Evolutionary conservation across 2,329 filamentous ascomycete species (phyloP).

Genomic region (Fusarium napiforme): DNA sequence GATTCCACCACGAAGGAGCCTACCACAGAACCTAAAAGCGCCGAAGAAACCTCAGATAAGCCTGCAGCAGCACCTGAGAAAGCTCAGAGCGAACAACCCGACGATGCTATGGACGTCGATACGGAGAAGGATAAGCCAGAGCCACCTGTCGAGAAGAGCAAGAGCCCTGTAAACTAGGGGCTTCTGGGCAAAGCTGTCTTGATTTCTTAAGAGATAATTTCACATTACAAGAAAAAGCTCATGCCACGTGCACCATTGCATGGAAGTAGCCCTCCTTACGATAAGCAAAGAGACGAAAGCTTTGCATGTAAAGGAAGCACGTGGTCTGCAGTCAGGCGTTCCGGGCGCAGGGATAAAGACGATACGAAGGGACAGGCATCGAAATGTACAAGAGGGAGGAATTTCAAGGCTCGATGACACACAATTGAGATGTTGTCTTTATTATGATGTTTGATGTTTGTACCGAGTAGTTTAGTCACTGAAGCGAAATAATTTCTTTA

Average conservation of each 20-base stretch:
- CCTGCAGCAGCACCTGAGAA: slow-evolving; percentile 26
- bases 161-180: slow-evolving; percentile 40
- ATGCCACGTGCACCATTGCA: slow-evolving; percentile 11
- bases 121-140: slow-evolving; percentile 45
- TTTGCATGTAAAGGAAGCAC: slow-evolving; percentile 27
- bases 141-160: slow-evolving; percentile 44
- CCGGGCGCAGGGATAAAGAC: slow-evolving; percentile 39
- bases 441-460: slow-evolving; percentile 28
- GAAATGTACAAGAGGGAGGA: slow-evolving; percentile 1
- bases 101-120: slow-evolving; percentile 52
- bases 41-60: slow-evolving; percentile 36
- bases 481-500: slow-evolving; percentile 35
- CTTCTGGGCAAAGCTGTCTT: background rate
- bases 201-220: slow-evolving; percentile 27
- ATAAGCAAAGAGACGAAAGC: background rate
- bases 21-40: slow-evolving; percentile 25
- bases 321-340: slow-evolving; percentile 44
- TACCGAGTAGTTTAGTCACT: slow-evolving; percentile 14
- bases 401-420: slow-evolving; percentile 1
- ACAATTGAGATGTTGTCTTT: slow-evolving; percentile 12
- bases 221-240: slow-evolving; percentile 28
- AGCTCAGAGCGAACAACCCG: slow-evolving; percentile 33
- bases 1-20: slow-evolving; percentile 26
- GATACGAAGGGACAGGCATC: slow-evolving; percentile 22
- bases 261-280: background rate